These are phyloP conservation scores for Erucastrum elatum DNA, from an alignment of 345 rosid genomes.

Conservation along the genomic window DNA sequence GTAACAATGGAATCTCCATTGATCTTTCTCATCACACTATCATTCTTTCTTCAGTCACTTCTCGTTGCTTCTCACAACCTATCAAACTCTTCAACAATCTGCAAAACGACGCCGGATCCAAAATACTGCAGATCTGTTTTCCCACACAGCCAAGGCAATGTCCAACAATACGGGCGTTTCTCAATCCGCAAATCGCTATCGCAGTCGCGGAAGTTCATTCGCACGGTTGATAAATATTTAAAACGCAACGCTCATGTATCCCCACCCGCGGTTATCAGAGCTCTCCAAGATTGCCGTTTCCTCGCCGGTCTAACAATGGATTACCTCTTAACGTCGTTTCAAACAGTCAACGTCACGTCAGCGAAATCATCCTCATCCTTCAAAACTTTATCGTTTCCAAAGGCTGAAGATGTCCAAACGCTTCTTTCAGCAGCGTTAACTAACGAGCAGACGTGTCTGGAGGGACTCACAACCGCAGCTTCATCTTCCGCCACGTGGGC, in stretches of 20 bases:
- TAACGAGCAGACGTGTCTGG: neutral
- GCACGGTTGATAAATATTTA: conserved; percentile 50
- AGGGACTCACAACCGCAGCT: neutral
- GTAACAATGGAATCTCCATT: conserved; percentile 25
- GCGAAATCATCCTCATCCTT: conserved; percentile 9
- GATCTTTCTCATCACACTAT: conserved; percentile 10
- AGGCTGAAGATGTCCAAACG: conserved; percentile 74
- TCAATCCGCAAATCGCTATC: conserved; percentile 62
- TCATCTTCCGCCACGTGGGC: conserved; percentile 28
- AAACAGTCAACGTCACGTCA: conserved; percentile 46
- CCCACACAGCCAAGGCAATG: conserved; percentile 46
- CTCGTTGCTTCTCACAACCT: conserved; percentile 15
- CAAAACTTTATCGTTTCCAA: conserved; percentile 37
- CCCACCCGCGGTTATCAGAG: conserved; percentile 47
- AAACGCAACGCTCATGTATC: conserved; percentile 47
- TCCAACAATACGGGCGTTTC: conserved; percentile 56
- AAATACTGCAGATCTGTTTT: conserved; percentile 58
- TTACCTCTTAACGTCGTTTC: conserved; percentile 50
- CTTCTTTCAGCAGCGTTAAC: neutral
- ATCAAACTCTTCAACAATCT: conserved; percentile 44
- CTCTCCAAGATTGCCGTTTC: conserved; percentile 72
- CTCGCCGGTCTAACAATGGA: conserved; percentile 64
- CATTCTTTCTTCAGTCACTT: conserved; percentile 15
- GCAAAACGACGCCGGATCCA: conserved; percentile 67
- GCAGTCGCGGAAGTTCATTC: conserved; percentile 57